phyloP scores from a whole-genome alignment of 2,329 filamentous ascomycete genomes.

The Ascochyta koolunga region DNA sequence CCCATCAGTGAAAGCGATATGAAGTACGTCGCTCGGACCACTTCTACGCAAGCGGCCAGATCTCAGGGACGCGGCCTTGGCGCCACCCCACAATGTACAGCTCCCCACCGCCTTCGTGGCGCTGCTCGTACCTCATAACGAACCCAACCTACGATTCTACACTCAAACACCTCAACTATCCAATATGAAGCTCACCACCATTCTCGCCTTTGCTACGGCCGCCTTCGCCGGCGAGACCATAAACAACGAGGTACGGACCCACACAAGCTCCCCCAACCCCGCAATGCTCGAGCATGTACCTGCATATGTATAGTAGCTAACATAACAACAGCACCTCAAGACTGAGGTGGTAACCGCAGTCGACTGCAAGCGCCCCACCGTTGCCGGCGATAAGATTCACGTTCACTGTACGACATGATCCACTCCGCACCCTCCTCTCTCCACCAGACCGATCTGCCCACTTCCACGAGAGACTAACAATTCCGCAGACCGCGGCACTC shows the following conservation, averaged over 20 bases:
- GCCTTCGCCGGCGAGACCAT: slow-evolving; percentile 41
- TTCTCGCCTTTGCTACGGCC: slow-evolving; percentile 58
- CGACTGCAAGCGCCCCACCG: slow-evolving; percentile 77
- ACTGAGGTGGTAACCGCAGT: slow-evolving; percentile 77
- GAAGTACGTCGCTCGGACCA: slow-evolving; percentile 9
- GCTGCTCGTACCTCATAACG: background rate
- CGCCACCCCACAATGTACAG: slow-evolving; percentile 15
- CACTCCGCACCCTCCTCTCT: background rate
- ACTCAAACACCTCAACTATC: slow-evolving; percentile 6
- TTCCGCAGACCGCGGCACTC: slow-evolving; percentile 70
- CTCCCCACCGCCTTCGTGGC: slow-evolving; percentile 16
- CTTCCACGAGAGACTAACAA: slow-evolving; percentile 46
- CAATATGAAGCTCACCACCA: slow-evolving; percentile 54
- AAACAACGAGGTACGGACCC: slow-evolving; percentile 38
- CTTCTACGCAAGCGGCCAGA: slow-evolving; percentile 10
- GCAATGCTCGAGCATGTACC: background rate
- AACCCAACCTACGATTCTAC: slow-evolving; percentile 2
- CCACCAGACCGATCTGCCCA: background rate
- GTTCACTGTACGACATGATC: slow-evolving; percentile 64
- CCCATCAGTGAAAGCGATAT: background rate
- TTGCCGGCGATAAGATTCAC: slow-evolving; percentile 73
- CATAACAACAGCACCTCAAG: slow-evolving; percentile 64
- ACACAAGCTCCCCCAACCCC: background rate
- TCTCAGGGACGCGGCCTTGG: slow-evolving; percentile 5
- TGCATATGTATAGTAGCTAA: slow-evolving; percentile 19